These are phyloP conservation scores for Solanum aculeatissimum DNA, from an alignment of 305 asterid genomes.

Conservation along the genomic window DNA sequence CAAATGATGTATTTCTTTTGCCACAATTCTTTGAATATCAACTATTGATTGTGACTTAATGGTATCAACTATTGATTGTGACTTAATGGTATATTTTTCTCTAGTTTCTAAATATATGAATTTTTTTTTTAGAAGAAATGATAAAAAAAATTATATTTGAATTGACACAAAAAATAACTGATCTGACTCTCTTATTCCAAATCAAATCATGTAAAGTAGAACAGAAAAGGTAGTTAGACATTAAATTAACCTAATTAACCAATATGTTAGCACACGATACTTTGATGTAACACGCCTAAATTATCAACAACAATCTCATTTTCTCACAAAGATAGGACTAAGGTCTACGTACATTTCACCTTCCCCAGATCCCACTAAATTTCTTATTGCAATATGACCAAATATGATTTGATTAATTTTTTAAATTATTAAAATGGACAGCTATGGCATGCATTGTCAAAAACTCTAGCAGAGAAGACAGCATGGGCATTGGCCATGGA, in stretches of 20 bases:
- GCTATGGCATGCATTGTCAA: slow-evolving; percentile 86
- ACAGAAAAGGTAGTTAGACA: background rate
- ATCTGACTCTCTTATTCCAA: background rate
- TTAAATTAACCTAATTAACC: background rate
- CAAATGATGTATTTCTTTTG: background rate
- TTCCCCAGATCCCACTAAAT: background rate
- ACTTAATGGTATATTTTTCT: background rate
- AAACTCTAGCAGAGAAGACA: slow-evolving; percentile 78
- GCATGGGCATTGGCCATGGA: slow-evolving; percentile 96
- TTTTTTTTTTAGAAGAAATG: background rate
- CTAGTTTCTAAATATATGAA: background rate
- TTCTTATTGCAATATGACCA: background rate
- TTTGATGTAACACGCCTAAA: background rate
- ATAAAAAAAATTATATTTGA: background rate
- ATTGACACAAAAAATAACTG: background rate
- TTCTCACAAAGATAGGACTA: too few species aligned
- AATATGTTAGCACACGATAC: background rate
- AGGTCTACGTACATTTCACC: background rate
- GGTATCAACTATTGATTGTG: background rate
- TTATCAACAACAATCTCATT: background rate
- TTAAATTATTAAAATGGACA: background rate
- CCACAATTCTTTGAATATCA: background rate
- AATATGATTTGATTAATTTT: background rate
- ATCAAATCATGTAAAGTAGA: background rate
- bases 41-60: background rate